Percentiles rank a stretch among this genome's conserved stretches.
Evolutionary conservation across 1,284 basidiomycete genomes (phyloP).

Genomic region (Acaromyces ingoldii): DNA sequence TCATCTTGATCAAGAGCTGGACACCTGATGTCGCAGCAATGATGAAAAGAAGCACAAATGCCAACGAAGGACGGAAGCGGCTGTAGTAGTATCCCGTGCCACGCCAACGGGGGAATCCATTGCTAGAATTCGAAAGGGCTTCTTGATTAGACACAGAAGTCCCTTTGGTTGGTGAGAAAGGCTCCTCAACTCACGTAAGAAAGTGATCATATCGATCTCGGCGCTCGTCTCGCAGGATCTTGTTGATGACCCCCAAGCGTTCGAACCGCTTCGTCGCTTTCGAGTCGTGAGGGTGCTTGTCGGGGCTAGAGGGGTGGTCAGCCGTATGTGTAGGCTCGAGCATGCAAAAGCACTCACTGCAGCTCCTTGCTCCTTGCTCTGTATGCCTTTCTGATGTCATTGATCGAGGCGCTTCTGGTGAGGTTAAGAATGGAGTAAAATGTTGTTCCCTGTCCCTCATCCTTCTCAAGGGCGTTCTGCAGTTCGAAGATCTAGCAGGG

Average conservation of each 20-base stretch:
- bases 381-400: conserved; percentile 44
- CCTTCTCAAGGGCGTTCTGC: conserved; percentile 36
- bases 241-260: conserved; percentile 43
- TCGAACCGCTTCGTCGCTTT: conserved; percentile 43
- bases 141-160: background rate
- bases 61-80: conserved; percentile 40
- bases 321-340: background rate
- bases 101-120: conserved; percentile 49
- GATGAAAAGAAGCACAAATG: conserved; percentile 25
- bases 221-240: conserved; percentile 45
- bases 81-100: conserved; percentile 44
- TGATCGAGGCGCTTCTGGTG: conserved; percentile 14
- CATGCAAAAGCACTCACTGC: conserved; percentile 21
- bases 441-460: conserved; percentile 30
- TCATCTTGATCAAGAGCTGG: conserved; percentile 17
- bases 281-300: conserved; percentile 34
- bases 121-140: conserved; percentile 1
- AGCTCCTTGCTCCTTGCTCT: conserved; percentile 41
- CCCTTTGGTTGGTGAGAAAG: background rate
- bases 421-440: conserved; percentile 46
- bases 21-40: conserved; percentile 22
- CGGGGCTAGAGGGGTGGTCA: conserved; percentile 22
- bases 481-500: conserved; percentile 42
- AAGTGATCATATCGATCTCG: conserved; percentile 50
- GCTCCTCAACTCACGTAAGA: conserved; percentile 13